phyloP scores from a whole-genome alignment of 176 grass and related monocot genomes.

The Cocos nucifera region DNA sequence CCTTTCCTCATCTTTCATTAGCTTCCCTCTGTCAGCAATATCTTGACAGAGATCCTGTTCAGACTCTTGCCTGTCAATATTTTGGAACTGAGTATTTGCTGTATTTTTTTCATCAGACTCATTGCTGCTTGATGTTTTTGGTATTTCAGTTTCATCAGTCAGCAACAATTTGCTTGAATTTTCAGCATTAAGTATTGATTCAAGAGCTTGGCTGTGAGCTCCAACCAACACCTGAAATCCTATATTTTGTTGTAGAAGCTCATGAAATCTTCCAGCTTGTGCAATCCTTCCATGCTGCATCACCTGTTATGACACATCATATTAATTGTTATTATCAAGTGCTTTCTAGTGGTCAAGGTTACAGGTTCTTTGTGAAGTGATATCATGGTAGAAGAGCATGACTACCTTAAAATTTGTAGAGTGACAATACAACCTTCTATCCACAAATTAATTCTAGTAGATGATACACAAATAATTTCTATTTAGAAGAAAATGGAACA shows the following conservation, averaged over 20 bases:
- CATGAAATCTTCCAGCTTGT: constrained; percentile 75
- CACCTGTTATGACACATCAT: constrained; percentile 52
- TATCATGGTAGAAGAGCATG: no score
- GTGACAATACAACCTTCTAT: no score
- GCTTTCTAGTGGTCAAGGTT: no score
- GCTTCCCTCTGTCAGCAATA: constrained; percentile 57
- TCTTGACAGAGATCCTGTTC: constrained; percentile 54
- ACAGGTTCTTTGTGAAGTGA: no score
- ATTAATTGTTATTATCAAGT: no score
- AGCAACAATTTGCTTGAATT: constrained; percentile 62
- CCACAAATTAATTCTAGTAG: no score
- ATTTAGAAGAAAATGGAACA: no score
- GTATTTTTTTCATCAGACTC: constrained; percentile 40
- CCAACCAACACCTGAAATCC: constrained; percentile 90
- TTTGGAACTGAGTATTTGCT: constrained; percentile 34
- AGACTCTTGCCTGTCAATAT: constrained; percentile 80
- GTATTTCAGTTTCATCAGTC: constrained; percentile 21
- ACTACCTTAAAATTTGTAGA: no score
- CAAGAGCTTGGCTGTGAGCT: constrained; percentile 81
- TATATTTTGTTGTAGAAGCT: constrained; percentile 74
- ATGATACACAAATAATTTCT: no score
- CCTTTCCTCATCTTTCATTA: constrained; percentile 92
- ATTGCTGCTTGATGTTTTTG: constrained; percentile 28
- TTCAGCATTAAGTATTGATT: constrained; percentile 72
- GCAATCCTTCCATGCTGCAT: constrained; percentile 81